Evolutionary conservation across 306 rosid genomes (phyloP).

Genomic region (Sesbania bispinosa): DNA sequence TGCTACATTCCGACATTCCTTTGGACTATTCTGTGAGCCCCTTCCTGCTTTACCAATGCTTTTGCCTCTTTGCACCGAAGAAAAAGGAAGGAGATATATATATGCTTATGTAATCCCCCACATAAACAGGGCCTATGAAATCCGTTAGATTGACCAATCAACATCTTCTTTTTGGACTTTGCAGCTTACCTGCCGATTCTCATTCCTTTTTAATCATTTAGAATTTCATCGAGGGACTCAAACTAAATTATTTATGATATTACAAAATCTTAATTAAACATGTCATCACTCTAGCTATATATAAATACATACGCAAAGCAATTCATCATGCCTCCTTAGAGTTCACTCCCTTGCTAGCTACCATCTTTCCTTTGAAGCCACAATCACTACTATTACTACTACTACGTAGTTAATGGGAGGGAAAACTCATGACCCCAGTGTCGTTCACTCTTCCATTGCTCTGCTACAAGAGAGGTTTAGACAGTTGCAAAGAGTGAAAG

Average conservation of each 20-base stretch:
- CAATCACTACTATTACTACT: not conserved
- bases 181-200: slow-evolving; percentile 61
- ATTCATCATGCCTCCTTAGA: not conserved
- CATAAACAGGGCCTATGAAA: slow-evolving; percentile 7
- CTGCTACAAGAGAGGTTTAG: slow-evolving; percentile 79
- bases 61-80: slow-evolving; percentile 40
- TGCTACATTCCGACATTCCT: slow-evolving; percentile 74
- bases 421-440: slow-evolving; percentile 35
- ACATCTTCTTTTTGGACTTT: slow-evolving; percentile 71
- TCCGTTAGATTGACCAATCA: slow-evolving; percentile 58
- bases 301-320: slow-evolving; percentile 27
- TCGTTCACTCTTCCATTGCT: slow-evolving; percentile 59
- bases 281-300: slow-evolving; percentile 17
- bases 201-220: slow-evolving; percentile 44
- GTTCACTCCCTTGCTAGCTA: not conserved
- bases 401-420: slow-evolving; percentile 51
- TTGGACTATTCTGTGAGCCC: slow-evolving; percentile 51
- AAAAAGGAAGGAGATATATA: slow-evolving; percentile 12
- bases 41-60: slow-evolving; percentile 47
- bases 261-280: slow-evolving; percentile 26
- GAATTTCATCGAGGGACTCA: slow-evolving; percentile 42
- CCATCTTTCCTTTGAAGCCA: not conserved
- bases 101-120: slow-evolving; percentile 40
- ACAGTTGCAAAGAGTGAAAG: slow-evolving; percentile 70
- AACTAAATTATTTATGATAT: not conserved